A percentile compares a stretch with the other conserved stretches of the same genome.
phyloP scores from a whole-genome alignment of 371 early-diverging fungal genomes.

The Mucor mucedo region DNA sequence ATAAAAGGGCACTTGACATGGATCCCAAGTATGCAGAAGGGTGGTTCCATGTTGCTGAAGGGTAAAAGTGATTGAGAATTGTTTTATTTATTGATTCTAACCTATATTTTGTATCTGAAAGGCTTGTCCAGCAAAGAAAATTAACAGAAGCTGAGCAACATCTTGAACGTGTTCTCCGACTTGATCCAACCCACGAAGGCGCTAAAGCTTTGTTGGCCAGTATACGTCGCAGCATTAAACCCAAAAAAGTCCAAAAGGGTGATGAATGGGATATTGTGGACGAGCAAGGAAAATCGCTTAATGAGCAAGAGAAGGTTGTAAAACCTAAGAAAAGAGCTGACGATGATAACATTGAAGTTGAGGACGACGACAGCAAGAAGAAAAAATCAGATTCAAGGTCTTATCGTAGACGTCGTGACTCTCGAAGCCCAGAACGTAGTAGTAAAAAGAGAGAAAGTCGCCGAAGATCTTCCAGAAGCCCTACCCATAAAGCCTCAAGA shows the following conservation, averaged over 20 bases:
- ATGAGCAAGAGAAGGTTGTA: too few relatives aligned
- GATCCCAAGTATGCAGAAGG: conserved; percentile 58
- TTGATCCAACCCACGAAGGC: conserved; percentile 39
- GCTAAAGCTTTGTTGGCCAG: conserved; percentile 39
- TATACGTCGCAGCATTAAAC: conserved; percentile 27
- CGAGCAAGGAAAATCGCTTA: conserved; percentile 22
- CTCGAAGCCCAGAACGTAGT: neutral
- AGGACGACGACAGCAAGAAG: neutral
- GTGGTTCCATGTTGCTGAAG: conserved; percentile 52
- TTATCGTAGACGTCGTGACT: neutral
- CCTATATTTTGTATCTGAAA: conserved; percentile 1
- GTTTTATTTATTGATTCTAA: neutral
- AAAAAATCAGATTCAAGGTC: neutral
- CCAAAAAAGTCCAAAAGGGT: conserved; percentile 17
- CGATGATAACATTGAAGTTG: neutral
- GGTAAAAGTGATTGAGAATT: conserved; percentile 25
- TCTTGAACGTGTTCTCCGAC: conserved; percentile 39
- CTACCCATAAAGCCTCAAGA: neutral
- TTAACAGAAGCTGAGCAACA: conserved; percentile 37
- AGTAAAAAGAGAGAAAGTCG: neutral
- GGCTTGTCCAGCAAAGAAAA: conserved; percentile 39
- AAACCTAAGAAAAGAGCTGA: neutral
- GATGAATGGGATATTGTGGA: conserved; percentile 39
- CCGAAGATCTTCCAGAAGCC: neutral
- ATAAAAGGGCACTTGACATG: conserved; percentile 56